Base-by-base conservation (phyloP, 257 asterid genomes). In the Nyctanthes arbortristis region DNA sequence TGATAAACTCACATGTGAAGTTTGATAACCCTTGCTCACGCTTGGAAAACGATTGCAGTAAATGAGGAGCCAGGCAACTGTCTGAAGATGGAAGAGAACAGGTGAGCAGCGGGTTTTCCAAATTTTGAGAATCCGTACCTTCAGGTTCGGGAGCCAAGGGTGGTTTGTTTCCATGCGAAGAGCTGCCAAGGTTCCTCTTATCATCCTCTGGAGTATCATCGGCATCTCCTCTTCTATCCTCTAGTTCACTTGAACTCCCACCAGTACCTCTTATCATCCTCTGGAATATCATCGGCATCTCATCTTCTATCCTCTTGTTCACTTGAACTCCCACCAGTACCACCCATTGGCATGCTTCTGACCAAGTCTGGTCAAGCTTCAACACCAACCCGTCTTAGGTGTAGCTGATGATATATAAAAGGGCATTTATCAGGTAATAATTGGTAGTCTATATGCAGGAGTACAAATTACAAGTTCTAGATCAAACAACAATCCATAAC, bases 321-420 rank as follows among this genome's bases (percentile, higher is more conserved):
- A 30, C 80, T 77, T 7, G 99, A 87, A 81, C 96, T 89, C 77
- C 80, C 96, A 68, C 88, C 87, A 39, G 76, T 76, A 60, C 79
- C 88, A 70, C 79, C 83, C 72, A 77, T 82, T 9, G 79, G 84
- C 29, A 70, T 57, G 66, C 88, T 73, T 20, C 70, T 81, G 74
- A 85, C 78, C 59, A 71, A 57, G 70, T 86, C 97, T 3, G 80
- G 89, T 64, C 78, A 89, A 63, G 93, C 83, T 76, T 91, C 97
- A 32, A 94, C 95, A 34, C 96, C 99, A 43, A 86, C 96, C 63
- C 92, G 79, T 78, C 96, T 82, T 69, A 94, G 81, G 84, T 94
- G 97, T 22, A 94, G 85, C 99, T 94, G 91, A 55, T 20, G 59
- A n/a, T n/a, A n/a, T 52, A 8, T 52, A 7, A 16, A 52, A 24